Percentiles rank a stretch among this genome's conserved stretches.
Evolutionary conservation across 495 filamentous ascomycete species (phyloP).

Genomic region (Ascodesmis nigricans): DNA sequence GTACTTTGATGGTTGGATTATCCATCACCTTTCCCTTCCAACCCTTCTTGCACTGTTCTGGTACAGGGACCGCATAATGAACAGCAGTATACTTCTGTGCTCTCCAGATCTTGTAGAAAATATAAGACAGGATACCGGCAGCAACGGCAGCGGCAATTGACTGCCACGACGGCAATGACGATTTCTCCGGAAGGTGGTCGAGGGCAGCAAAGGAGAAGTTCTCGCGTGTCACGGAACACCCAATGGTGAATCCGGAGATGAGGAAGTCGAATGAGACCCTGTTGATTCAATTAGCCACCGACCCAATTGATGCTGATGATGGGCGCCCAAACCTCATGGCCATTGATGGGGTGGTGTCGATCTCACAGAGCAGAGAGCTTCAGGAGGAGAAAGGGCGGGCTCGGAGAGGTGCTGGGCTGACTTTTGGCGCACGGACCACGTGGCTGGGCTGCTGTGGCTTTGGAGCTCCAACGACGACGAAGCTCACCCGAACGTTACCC

Average conservation of each 20-base stretch:
- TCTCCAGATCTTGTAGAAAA: slow-evolving; percentile 23
- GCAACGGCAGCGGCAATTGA: slow-evolving; percentile 7
- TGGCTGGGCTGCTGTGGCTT: no score
- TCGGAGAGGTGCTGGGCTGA: no score
- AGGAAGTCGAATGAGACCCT: slow-evolving; percentile 20
- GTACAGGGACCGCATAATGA: slow-evolving; percentile 35
- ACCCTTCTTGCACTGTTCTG: slow-evolving; percentile 31
- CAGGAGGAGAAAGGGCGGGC: no score
- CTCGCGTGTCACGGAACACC: slow-evolving; percentile 17
- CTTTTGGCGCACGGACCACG: no score
- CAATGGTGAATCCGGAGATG: slow-evolving; percentile 18
- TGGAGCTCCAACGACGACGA: no score
- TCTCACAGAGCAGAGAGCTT: no score
- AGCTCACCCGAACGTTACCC: no score
- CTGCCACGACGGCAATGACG: slow-evolving; percentile 8
- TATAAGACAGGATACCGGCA: slow-evolving; percentile 6
- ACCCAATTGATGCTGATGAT: no score
- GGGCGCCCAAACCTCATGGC: no score
- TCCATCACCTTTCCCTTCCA: slow-evolving; percentile 42
- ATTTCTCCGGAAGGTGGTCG: background rate
- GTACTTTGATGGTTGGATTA: slow-evolving; percentile 32
- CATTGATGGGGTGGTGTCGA: no score
- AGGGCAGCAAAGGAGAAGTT: slow-evolving; percentile 13
- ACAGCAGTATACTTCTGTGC: slow-evolving; percentile 25
- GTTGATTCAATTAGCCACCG: background rate